phyloP scores from a whole-genome alignment of 2,329 filamentous ascomycete genomes.

The Aspergillus felis region DNA sequence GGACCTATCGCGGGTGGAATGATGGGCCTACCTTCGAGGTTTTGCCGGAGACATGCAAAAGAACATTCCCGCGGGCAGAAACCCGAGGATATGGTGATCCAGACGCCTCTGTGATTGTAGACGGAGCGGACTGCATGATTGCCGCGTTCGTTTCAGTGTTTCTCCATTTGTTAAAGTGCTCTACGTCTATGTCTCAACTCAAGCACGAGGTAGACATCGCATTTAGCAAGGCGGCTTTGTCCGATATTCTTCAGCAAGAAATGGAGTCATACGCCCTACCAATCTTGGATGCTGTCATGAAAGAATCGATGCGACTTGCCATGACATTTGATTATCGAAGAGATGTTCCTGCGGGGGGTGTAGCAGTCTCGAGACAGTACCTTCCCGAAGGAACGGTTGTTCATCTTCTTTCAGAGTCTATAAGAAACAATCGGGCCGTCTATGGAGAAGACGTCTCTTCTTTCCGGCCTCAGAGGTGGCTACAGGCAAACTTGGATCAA shows the following conservation, averaged over 20 bases:
- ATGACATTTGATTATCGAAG: not conserved
- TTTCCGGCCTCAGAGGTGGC: constrained; percentile 17
- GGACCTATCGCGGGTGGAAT: too few species aligned
- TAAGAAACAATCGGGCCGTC: constrained; percentile 1
- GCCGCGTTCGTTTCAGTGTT: constrained; percentile 8
- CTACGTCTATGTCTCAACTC: constrained; percentile 3
- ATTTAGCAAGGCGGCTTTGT: not conserved
- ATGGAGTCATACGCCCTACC: constrained; percentile 3
- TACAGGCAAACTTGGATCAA: not conserved
- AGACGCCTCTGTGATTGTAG: not conserved
- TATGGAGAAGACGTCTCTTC: constrained; percentile 5
- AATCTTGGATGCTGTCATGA: constrained; percentile 17
- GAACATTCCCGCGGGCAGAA: not conserved
- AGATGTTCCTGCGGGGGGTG: not conserved
- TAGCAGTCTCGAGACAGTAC: not conserved
- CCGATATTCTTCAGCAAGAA: not conserved
- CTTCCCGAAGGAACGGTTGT: constrained; percentile 6
- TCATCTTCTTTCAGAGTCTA: constrained; percentile 4
- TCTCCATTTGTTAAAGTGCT: constrained; percentile 1
- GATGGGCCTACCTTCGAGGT: not conserved
- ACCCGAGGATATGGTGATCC: not conserved
- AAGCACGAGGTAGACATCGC: constrained; percentile 8
- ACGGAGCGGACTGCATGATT: not conserved
- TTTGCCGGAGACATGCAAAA: not conserved
- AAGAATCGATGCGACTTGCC: constrained; percentile 12